Evolutionary conservation across 225 moss, liverwort and hornwort genomes (phyloP), one percentile per base, ranked within the genome.

Genomic region (Marchantia paleacea): DNA sequence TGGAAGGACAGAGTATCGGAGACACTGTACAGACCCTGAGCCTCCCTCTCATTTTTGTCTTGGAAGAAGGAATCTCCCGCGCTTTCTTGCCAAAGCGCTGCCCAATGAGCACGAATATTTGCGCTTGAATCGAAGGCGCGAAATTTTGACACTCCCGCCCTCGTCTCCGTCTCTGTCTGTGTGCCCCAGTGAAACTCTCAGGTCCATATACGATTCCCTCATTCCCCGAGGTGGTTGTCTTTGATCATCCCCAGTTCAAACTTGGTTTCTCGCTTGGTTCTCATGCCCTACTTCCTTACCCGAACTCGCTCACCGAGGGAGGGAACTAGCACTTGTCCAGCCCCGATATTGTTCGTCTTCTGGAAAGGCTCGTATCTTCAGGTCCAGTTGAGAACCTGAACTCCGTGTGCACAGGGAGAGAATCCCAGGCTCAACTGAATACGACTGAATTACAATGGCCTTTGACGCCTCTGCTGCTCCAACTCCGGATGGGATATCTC

Each of bases 401-500:
- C 39, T 2, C 39, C 39, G 58, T 20, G 58, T 58, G 20, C 58
- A 58, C 18, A 9, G 20, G 58, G 18, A 6, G 13, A 20, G 5
- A 58, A 58, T 18, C 20, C 10, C 58, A 20, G 58, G 13, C 58
- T 19, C 6, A 58, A 58, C 58, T 1, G 18, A 58, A 0, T 52
- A 19, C 0, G 25, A 25, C 14, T 15, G 26, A 20, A 3, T 28
- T 62, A 39, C 78, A n/a, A 78, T 78, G 78, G 78, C 51, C 16
- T 52, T 18, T 11, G 78, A 78, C 29, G 51, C 67, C 7, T 78
- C 66, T 28, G 13, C 66, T 47, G 49, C 61, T 39, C 68, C 67
- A 20, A 79, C 69, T 57, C 53, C 68, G n/a, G 69, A 79, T 12
- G 79, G 79, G 7, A 20, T 79, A 7, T 79, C 79, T 12, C 79